Evolutionary conservation across 331 rosid species (phyloP).

Genomic region (Pyracantha coccinea): DNA sequence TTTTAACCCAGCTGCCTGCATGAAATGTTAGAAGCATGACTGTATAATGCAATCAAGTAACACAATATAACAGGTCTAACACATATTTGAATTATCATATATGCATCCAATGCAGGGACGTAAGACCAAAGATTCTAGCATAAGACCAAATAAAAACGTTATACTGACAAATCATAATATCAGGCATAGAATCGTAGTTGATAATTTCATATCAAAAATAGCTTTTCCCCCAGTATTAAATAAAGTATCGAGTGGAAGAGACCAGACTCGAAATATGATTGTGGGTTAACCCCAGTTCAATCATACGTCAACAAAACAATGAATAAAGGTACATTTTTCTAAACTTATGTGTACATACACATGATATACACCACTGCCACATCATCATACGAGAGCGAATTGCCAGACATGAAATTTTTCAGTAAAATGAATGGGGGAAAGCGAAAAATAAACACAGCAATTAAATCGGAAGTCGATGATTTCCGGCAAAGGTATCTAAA

Average conservation of each 20-base stretch:
- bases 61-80: not conserved
- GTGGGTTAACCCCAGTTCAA: not conserved
- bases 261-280: not conserved
- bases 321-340: not conserved
- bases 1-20: slow-evolving; percentile 25
- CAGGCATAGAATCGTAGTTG: not conserved
- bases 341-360: not conserved
- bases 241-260: not conserved
- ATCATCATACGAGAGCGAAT: not conserved
- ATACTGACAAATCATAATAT: not conserved
- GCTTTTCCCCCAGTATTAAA: not conserved
- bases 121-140: not conserved
- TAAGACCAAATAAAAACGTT: not conserved
- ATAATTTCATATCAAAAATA: not conserved
- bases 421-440: not conserved
- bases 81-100: not conserved
- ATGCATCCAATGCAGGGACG: not conserved
- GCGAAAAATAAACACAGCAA: not conserved
- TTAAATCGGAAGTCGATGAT: not conserved
- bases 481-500: not conserved
- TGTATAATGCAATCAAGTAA: not conserved
- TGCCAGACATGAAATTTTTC: not conserved
- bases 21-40: slow-evolving; percentile 10
- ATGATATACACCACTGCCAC: not conserved
- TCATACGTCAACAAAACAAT: not conserved